Base-by-base conservation (phyloP, 2,329 filamentous ascomycete genomes). In the Trichoderma sp. region DNA sequence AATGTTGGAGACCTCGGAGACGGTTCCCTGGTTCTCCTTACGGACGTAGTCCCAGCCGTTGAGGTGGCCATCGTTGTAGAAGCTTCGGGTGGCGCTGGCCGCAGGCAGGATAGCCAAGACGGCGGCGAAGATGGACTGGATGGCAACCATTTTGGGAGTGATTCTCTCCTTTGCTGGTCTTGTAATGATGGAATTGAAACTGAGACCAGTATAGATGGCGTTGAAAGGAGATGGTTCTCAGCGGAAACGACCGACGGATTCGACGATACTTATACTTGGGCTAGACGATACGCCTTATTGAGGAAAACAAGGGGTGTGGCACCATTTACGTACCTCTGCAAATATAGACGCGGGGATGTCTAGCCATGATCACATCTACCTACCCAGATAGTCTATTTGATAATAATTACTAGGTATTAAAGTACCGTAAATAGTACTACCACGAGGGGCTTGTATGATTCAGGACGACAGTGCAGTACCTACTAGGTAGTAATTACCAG, bases 51-150 rank as follows among this genome's bases (percentile, higher is more conserved):
- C 76, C 81, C 82, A 84, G 29, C 81, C 81, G 9, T 73, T 69
- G 10, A 76, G 74, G 27, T 76, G 81, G 54, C 81, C 82, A 1
- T 77, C 71, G 71, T 82, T 83, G 71, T 75, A 76, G 73, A 83
- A 84, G 42, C 74, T 75, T 56, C 78, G 74, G 13, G 78, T 72
- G n/a, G 79, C 81, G 10, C 73, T 70, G 71, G 71, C 59, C 10
- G 61, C 34, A 32, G 73, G 70, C 70, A 73, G 53, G 17, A 78
- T 66, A 19, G 73, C 73, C 57, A 75, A 25, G 2, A 67, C 64
- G 42, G 68, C 53, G 57, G 69, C 54, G 22, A 73, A 29, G 48
- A 69, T 19, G 37, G 67, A 56, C 50, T 67, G 61, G 50, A 69
- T 42, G 15, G 67, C 64, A 67, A 69, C 67, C 67, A 69, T 69